phyloP scores from a whole-genome alignment of 148 eudicot species.

The Persicaria maculosa region DNA sequence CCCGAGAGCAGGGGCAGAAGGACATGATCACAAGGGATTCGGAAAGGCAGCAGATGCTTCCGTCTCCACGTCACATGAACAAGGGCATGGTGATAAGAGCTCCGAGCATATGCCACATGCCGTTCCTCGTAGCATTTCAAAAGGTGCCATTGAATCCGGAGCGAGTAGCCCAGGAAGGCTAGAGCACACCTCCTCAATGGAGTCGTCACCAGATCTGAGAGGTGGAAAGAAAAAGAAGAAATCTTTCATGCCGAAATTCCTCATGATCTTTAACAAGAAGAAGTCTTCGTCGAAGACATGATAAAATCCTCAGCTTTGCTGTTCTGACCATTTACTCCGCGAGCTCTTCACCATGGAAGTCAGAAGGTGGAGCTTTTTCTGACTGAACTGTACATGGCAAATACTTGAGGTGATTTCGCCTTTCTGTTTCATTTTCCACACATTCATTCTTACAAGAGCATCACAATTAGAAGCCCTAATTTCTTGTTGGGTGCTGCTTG shows the following conservation, averaged over 20 bases:
- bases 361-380: background rate
- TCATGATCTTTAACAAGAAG: slow-evolving; percentile 33
- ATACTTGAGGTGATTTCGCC: background rate
- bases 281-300: slow-evolving; percentile 26
- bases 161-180: background rate
- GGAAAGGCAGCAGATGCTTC: slow-evolving; percentile 25
- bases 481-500: background rate
- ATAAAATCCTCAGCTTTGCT: slow-evolving; percentile 14
- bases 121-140: slow-evolving; percentile 13
- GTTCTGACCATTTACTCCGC: background rate
- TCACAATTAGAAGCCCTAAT: background rate
- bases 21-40: slow-evolving; percentile 16
- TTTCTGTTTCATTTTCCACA: background rate
- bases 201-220: slow-evolving; percentile 1
- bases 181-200: background rate
- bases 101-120: slow-evolving; percentile 23
- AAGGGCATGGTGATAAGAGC: slow-evolving; percentile 20
- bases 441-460: background rate
- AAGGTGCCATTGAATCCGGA: slow-evolving; percentile 4
- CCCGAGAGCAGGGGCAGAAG: slow-evolving; percentile 29
- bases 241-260: slow-evolving; percentile 30
- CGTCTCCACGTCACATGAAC: slow-evolving; percentile 18
- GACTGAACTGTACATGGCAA: background rate
- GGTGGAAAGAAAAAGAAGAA: slow-evolving; percentile 32
- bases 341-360: background rate